Evolutionary conservation across 2,329 filamentous ascomycete genomes (phyloP).

Genomic region (Paecilomyces sp.): DNA sequence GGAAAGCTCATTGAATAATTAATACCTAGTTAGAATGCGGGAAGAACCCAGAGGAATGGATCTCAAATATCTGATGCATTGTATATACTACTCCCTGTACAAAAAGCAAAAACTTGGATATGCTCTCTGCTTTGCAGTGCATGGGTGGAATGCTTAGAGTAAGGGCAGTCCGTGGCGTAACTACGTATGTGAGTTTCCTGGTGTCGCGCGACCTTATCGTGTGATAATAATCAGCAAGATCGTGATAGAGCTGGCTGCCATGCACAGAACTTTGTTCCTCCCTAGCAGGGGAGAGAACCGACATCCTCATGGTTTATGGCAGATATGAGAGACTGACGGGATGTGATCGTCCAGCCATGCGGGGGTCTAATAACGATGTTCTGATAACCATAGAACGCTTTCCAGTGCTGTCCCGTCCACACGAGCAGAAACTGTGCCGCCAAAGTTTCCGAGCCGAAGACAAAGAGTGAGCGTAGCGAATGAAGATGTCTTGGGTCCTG

Average conservation of each 20-base stretch:
- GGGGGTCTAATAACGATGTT: not conserved
- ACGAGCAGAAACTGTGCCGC: not conserved
- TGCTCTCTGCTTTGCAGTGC: not conserved
- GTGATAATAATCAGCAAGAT: not conserved
- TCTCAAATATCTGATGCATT: not conserved
- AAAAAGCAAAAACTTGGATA: not conserved
- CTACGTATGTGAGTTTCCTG: not conserved
- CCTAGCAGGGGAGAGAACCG: no score
- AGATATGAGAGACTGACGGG: not conserved
- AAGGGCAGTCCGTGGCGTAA: not conserved
- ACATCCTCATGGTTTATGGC: not conserved
- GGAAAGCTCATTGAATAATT: constrained; percentile 36
- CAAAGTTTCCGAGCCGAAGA: not conserved
- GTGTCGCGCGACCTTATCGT: not conserved
- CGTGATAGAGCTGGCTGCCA: no score
- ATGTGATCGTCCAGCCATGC: not conserved
- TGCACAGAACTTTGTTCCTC: no score
- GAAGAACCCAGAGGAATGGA: constrained; percentile 11
- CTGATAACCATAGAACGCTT: not conserved
- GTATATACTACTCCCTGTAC: not conserved
- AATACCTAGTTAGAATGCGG: not conserved
- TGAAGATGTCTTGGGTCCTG: not conserved
- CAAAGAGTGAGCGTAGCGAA: not conserved
- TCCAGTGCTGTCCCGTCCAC: not conserved
- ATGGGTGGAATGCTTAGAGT: not conserved